Evolutionary conservation across 495 filamentous ascomycete genomes (phyloP), one percentile per base, ranked within the genome.

Genomic region (Xylaria bambusicola): DNA sequence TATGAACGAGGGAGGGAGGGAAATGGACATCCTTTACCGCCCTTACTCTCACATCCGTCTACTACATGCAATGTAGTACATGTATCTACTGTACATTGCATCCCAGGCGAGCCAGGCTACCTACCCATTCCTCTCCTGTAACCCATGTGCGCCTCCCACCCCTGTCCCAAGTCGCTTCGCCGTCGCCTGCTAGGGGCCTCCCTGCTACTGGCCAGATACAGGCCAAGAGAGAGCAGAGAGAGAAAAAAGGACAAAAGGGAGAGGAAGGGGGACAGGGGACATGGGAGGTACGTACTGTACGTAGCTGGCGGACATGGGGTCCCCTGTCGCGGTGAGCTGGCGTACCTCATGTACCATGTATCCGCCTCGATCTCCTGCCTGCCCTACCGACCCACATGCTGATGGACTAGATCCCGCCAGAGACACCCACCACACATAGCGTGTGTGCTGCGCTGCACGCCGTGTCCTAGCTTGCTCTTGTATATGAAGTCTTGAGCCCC

Each of bases 401-500:
- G 60, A 62, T 60, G 52, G 59, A 47, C 62, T 53, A 47, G 52
- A 56, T 64, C 52, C 62, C 62, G 52, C 40, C 23, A 61, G 46
- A 62, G 54, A 61, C 56, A 49, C 57, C 44, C 56, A 61, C 44
- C 51, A 49, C 48, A 52, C 9, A 35, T 29, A 52, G 56, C 31
- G 31, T 27, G 9, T 57, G 61, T 58, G 26, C 55, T 41, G 57
- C 24, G 35, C 48, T 47, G 63, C 58, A 62, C 40, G 58, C 44
- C 23, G 42, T 54, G 27, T 23, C 40, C 58, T 55, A 38, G 42
- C 50, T 48, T 35, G 31, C 42, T 50, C 49, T 48, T 52, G 57
- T 53, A 59, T 60, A 53, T 46, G 62, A 62, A 65, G 61, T 45
- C 67, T 60, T n/a, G 57, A 68, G 62, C 61, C 68, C 68, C 68